Conservation (phyloP, 2,329 filamentous ascomycete species). For the Teratosphaeria nubilosa region DNA sequence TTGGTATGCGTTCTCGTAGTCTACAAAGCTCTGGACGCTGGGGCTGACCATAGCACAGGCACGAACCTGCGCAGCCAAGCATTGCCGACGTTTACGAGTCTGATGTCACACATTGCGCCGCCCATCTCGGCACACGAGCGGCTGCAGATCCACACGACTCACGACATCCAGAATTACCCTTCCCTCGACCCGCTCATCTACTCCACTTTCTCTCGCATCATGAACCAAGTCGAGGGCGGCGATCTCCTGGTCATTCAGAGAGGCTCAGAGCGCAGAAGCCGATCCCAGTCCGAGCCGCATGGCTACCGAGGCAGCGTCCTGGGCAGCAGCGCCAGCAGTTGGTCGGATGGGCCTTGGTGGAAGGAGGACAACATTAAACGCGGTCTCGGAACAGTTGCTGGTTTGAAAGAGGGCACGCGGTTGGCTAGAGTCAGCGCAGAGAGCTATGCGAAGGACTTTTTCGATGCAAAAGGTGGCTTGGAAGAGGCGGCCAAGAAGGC, state of each 20-base stretch:
- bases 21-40: neutral
- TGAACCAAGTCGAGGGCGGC: slow-evolving; percentile 97
- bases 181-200: slow-evolving; percentile 89
- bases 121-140: slow-evolving; percentile 96
- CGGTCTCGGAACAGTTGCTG: slow-evolving; percentile 69
- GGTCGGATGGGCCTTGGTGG: slow-evolving; percentile 98
- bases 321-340: slow-evolving; percentile 46
- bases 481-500: slow-evolving; percentile 71
- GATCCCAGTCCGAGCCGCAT: slow-evolving; percentile 43
- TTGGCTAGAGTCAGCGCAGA: slow-evolving; percentile 84
- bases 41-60: slow-evolving; percentile 42
- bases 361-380: slow-evolving; percentile 54
- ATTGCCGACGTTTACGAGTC: slow-evolving; percentile 86
- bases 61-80: slow-evolving; percentile 79
- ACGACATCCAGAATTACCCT: slow-evolving; percentile 90
- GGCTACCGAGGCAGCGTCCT: slow-evolving; percentile 41
- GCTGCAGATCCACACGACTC: slow-evolving; percentile 92
- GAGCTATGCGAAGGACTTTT: slow-evolving; percentile 77
- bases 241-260: slow-evolving; percentile 91
- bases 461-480: slow-evolving; percentile 64
- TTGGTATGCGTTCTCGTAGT: slow-evolving; percentile 47
- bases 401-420: slow-evolving; percentile 79
- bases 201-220: slow-evolving; percentile 83
- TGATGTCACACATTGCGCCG: slow-evolving; percentile 88
- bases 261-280: slow-evolving; percentile 70